Evolutionary conservation across 192 early-diverging fungal species (phyloP).

Genomic region (Borealophlyctis nickersoniae): DNA sequence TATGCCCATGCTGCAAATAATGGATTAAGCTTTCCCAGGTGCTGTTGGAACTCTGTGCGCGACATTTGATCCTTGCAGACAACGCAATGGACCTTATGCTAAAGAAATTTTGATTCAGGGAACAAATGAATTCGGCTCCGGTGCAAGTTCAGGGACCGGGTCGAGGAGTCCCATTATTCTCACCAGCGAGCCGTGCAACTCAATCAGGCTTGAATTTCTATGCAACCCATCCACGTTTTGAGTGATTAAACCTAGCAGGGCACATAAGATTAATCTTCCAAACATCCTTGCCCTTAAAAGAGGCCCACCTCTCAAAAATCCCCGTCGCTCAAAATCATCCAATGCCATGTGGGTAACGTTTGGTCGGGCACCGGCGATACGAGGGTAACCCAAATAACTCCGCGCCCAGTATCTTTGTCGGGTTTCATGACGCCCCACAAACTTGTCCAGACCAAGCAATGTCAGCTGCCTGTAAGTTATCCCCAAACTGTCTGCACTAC

Average conservation of each 20-base stretch:
- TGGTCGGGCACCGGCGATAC: slow-evolving; percentile 63
- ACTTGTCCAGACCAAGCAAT: slow-evolving; percentile 21
- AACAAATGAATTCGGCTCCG: too few species aligned
- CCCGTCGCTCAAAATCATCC: slow-evolving; percentile 42
- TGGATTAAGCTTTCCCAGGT: slow-evolving; percentile 69
- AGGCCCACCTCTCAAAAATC: too few species aligned
- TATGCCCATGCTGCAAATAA: slow-evolving; percentile 48
- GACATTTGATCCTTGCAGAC: slow-evolving; percentile 54
- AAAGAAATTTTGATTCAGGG: too few species aligned
- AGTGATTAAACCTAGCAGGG: slow-evolving; percentile 65
- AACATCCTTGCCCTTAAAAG: too few species aligned
- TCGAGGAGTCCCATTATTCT: not conserved
- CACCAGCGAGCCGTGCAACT: slow-evolving; percentile 81
- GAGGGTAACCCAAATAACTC: slow-evolving; percentile 76
- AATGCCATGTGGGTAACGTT: slow-evolving; percentile 72
- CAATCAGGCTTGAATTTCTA: slow-evolving; percentile 56
- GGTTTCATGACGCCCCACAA: slow-evolving; percentile 52
- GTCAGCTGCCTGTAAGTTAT: not conserved
- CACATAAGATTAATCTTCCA: too few species aligned
- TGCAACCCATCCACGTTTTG: slow-evolving; percentile 93
- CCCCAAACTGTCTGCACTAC: too few species aligned
- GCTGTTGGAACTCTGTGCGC: slow-evolving; percentile 65
- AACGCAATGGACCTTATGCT: slow-evolving; percentile 67
- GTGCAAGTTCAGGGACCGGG: not conserved
- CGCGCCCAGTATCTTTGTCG: slow-evolving; percentile 91